Evolutionary conservation across 2,329 filamentous ascomycete genomes (phyloP), one percentile per base, ranked within the genome.

Genomic region (Acrocalymma vagum): DNA sequence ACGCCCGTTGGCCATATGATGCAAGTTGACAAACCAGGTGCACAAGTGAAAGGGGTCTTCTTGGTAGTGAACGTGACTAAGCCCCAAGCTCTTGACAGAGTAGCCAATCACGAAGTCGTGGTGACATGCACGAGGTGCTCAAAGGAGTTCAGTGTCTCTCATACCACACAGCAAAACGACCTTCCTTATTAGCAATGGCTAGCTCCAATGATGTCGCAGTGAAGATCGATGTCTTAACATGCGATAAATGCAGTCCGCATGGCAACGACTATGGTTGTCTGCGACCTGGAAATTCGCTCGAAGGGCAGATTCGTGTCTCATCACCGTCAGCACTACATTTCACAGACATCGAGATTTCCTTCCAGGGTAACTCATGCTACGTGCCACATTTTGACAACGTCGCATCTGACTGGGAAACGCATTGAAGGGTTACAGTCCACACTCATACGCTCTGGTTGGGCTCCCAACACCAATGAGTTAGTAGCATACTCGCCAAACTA

Each of bases 221-320:
- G 32, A 28, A 37, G 22, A 32, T 42, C 26, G 32, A 37, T 16
- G 26, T 42, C 18, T 42, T 42, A 22, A 22, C 34, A 37, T 42
- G 39, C 10, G 39, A 42, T 34, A 32, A 26, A 42, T 42, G 39
- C 39, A 34, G 31, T 13, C 34, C 40, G 22, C 36, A 23, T 24
- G 33, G 16, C 21, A 34, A 29, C 33, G 25, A 27, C 29, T 38
- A 20, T 38, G 34, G 40, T 29, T 44, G 34, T 30, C 13, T 13
- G 25, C 34, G 40, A 25, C 34, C 34, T 14, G 33, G 27, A 38
- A 30, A 44, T 34, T 44, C 40, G 28, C 33, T 38, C n/a, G 40
- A 44, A 27, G 34, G 40, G 21, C 18, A 25, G 28, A 25, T 44
- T 38, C 34, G 25, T 10, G 16, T 44, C 17, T 44, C 16, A 10